Evolutionary conservation across 441 rosid species (phyloP).

Genomic region (Arabidopsis lyrata): DNA sequence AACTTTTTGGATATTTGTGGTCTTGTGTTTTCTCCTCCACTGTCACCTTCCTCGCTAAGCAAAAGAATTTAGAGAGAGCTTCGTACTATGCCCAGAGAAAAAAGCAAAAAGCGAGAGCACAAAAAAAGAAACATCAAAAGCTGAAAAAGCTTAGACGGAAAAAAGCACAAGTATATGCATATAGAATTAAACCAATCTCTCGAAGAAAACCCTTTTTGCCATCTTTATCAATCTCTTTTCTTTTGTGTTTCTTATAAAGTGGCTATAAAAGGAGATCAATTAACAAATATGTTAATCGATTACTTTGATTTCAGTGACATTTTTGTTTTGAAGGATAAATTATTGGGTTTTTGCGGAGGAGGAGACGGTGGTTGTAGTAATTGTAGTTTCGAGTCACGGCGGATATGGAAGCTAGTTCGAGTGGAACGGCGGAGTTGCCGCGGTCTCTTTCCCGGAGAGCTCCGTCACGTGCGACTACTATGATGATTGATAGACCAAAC

Average conservation of each 20-base stretch:
- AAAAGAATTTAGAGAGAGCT: conserved; percentile 38
- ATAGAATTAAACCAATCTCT: conserved; percentile 27
- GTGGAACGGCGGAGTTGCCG: conserved; percentile 53
- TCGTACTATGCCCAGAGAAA: not conserved
- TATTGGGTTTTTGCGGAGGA: conserved; percentile 1
- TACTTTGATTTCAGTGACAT: conserved; percentile 39
- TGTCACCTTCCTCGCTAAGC: conserved; percentile 50
- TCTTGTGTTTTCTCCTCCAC: conserved; percentile 34
- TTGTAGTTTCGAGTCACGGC: conserved; percentile 13
- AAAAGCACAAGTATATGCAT: conserved; percentile 33
- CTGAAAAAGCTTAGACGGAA: conserved; percentile 25
- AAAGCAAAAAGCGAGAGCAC: conserved; percentile 37
- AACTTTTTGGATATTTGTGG: conserved; percentile 32
- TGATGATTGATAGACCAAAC: conserved; percentile 61
- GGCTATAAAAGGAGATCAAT: conserved; percentile 31
- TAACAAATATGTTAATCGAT: conserved; percentile 28
- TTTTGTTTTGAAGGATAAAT: conserved; percentile 1
- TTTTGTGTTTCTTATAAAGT: conserved; percentile 36
- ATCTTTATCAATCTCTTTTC: conserved; percentile 34
- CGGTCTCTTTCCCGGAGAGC: conserved; percentile 54
- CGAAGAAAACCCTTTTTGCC: conserved; percentile 36
- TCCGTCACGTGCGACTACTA: conserved; percentile 57
- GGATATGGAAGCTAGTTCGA: conserved; percentile 69
- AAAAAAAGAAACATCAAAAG: conserved; percentile 28
- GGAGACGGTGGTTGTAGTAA: not conserved